phyloP scores from a whole-genome alignment of 2,329 filamentous ascomycete genomes.

The Colletotrichum simmondsii region DNA sequence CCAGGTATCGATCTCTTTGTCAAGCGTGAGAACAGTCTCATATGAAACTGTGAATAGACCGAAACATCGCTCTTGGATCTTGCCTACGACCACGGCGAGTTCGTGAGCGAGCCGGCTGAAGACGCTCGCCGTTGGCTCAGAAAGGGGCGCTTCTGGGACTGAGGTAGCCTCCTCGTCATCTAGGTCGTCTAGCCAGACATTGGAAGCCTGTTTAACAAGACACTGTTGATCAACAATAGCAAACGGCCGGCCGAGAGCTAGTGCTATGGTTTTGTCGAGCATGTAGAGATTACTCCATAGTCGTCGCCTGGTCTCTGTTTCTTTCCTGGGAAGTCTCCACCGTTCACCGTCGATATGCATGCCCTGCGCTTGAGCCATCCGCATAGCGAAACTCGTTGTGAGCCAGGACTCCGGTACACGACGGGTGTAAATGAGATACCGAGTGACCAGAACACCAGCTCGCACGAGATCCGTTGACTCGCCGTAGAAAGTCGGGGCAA shows the following conservation, averaged over 20 bases:
- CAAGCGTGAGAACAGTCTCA: conserved; percentile 48
- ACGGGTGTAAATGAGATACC: conserved; percentile 51
- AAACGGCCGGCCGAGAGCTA: conserved; percentile 52
- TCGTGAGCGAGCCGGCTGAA: conserved; percentile 45
- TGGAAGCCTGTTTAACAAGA: conserved; percentile 48
- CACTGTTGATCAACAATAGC: conserved; percentile 51
- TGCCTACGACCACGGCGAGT: conserved; percentile 48
- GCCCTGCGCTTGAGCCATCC: conserved; percentile 54
- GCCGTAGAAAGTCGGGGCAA: conserved; percentile 53
- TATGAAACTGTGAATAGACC: conserved; percentile 49
- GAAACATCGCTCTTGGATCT: conserved; percentile 52
- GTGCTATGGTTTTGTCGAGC: conserved; percentile 51
- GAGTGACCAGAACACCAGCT: conserved; percentile 51
- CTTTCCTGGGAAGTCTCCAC: conserved; percentile 48
- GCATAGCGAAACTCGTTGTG: conserved; percentile 53
- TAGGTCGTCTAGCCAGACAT: conserved; percentile 50
- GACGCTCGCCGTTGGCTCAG: conserved; percentile 46
- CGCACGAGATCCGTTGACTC: conserved; percentile 52
- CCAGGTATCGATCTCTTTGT: conserved; percentile 47
- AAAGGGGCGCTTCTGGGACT: conserved; percentile 38
- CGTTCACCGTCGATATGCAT: conserved; percentile 55
- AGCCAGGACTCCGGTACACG: conserved; percentile 52
- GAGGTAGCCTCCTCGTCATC: conserved; percentile 43
- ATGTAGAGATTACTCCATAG: conserved; percentile 53
- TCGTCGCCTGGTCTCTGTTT: conserved; percentile 48